Evolutionary conservation across 257 asterid species (phyloP), one percentile per base, ranked within the genome.

Genomic region (Vinca minor): DNA sequence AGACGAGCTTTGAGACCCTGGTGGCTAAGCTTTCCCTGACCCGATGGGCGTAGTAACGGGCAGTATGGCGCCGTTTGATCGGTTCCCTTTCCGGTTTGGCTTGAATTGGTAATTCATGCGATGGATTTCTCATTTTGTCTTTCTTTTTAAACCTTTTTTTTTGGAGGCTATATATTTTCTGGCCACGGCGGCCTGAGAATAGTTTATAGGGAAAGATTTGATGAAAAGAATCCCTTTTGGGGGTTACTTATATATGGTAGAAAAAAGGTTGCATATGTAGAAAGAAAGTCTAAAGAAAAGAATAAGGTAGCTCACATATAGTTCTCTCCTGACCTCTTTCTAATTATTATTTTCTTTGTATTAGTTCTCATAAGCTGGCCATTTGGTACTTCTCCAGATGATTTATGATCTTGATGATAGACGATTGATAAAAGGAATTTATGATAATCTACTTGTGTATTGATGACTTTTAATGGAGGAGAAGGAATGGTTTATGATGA

Each of bases 21-120:
- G 95, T 81, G 62, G 95, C 76, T 50, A 93, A 80, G 70, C 90
- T 87, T 44, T 93, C 98, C 36, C 79, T 83, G 9, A 89, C 95
- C 21, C 89, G 82, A 81, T 85, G 95, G 44, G 82, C 96, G 68
- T 82, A 85, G 85, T 93, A 83, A 21, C 76, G 87, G 70, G 88
- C 91, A 11, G 95, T 72, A 79, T 75, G 88, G 79, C 82, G 96
- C 5, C 93, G 87, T 58, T 69, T 67, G 20, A 82, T 13, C 21
- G 84, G 76, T 15, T 71, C 82, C 52, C 58, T 57, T 71, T 20
- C 60, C 25, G 78, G 71, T 42, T 38, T 49, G 45, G 77, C 14
- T 1, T 81, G 77, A 31, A 71, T 41, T 0, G 95, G 93, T 10
- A 79, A 29, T 36, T 67, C 69, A 66, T 59, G 25, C n/a, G n/a